A percentile compares a stretch with the other conserved stretches of the same genome.
Evolutionary conservation across 768 basidiomycete species (phyloP).

Genomic region (Lactarius quietus): DNA sequence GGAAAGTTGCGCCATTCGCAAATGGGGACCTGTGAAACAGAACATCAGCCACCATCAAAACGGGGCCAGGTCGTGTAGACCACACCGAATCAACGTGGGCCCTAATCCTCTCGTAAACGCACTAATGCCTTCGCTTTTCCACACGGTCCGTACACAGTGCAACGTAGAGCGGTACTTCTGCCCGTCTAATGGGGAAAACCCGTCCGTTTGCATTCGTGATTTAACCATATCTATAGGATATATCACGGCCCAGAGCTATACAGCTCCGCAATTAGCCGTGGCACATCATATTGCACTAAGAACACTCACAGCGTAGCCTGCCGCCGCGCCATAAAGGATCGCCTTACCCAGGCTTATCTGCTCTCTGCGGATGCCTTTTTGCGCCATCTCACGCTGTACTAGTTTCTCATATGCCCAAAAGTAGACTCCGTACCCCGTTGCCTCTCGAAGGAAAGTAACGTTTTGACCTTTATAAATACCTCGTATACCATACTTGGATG

Average conservation of each 20-base stretch:
- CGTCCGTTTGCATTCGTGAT: conserved; percentile 94
- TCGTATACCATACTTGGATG: conserved; percentile 63
- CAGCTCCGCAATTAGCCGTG: conserved; percentile 18
- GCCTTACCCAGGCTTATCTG: conserved; percentile 76
- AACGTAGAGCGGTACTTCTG: conserved; percentile 81
- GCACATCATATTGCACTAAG: conserved; percentile 16
- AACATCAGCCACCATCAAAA: conserved; percentile 17
- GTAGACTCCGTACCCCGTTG: conserved; percentile 79
- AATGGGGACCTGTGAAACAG: conserved; percentile 70
- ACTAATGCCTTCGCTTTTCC: conserved; percentile 73
- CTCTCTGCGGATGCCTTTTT: conserved; percentile 65
- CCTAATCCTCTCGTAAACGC: conserved; percentile 91
- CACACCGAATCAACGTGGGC: conserved; percentile 87
- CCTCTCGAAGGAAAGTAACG: conserved; percentile 82
- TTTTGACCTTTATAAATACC: conserved; percentile 93
- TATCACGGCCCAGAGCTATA: conserved; percentile 83
- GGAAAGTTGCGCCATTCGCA: conserved; percentile 95
- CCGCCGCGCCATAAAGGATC: conserved; percentile 84
- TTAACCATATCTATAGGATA: conserved; percentile 98
- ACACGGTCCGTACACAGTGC: conserved; percentile 80
- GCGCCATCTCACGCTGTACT: conserved; percentile 79
- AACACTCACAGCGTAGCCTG: conserved; percentile 74
- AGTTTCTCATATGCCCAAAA: conserved; percentile 93
- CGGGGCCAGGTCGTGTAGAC: conserved; percentile 23
- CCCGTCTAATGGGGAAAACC: conserved; percentile 67